phyloP scores from a whole-genome alignment of 2,329 filamentous ascomycete genomes.

The Falciphora oryzae region DNA sequence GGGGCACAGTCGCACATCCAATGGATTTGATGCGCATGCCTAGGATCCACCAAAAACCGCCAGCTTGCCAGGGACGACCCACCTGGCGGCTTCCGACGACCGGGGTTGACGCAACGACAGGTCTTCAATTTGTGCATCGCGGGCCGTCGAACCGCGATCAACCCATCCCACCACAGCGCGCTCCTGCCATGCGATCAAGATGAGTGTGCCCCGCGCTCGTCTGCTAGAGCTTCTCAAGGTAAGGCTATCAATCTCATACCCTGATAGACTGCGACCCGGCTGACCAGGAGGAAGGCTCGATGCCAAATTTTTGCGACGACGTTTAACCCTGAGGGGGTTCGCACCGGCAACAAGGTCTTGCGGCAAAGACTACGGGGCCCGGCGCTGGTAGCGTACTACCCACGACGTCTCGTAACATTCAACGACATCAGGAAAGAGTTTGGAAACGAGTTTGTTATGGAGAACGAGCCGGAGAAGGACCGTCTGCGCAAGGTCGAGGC shows the following conservation, averaged over 20 bases:
- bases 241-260: conserved; percentile 12
- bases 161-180: conserved; percentile 14
- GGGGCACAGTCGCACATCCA: no score
- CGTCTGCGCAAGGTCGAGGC: conserved; percentile 69
- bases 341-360: conserved; percentile 87
- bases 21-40: no score
- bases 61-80: background rate
- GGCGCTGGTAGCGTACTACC: conserved; percentile 81
- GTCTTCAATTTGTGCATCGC: conserved; percentile 8
- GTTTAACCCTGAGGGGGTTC: conserved; percentile 78
- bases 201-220: conserved; percentile 57
- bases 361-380: conserved; percentile 85
- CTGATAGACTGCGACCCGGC: background rate
- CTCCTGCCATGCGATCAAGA: conserved; percentile 34
- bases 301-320: conserved; percentile 87
- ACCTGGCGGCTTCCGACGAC: background rate
- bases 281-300: conserved; percentile 56
- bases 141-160: conserved; percentile 10
- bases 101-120: conserved; percentile 12
- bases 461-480: conserved; percentile 73
- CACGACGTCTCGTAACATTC: conserved; percentile 64
- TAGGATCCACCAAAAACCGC: background rate
- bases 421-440: conserved; percentile 69
- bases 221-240: conserved; percentile 76
- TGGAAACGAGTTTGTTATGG: conserved; percentile 57